Evolutionary conservation across 257 asterid species (phyloP).

Genomic region (Perilla frutescens): DNA sequence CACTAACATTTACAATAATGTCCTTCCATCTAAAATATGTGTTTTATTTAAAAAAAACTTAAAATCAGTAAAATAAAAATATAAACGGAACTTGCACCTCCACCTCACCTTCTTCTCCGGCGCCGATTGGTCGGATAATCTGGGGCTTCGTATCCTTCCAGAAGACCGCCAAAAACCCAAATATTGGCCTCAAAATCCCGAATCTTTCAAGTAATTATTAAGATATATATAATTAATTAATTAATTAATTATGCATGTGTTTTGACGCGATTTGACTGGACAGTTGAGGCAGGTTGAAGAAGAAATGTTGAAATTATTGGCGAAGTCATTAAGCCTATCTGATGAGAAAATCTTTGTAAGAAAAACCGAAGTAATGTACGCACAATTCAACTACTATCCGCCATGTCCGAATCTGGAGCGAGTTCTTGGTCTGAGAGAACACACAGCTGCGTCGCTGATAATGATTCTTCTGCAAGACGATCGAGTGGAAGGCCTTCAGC

Average conservation of each 20-base stretch:
- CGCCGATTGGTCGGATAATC: constrained; percentile 74
- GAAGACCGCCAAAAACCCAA: constrained; percentile 41
- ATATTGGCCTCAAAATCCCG: constrained; percentile 62
- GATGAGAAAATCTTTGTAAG: constrained; percentile 46
- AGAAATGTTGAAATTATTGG: constrained; percentile 46
- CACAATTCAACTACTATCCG: constrained; percentile 67
- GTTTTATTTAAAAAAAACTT: no score
- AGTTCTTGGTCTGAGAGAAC: constrained; percentile 69
- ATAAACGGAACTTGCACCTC: no score
- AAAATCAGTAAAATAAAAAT: no score
- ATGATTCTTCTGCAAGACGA: constrained; percentile 66
- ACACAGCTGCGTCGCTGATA: constrained; percentile 59
- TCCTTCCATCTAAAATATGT: no score
- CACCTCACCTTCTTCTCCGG: no score
- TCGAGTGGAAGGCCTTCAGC: constrained; percentile 72
- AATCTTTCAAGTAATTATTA: constrained; percentile 46
- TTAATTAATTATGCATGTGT: neutral
- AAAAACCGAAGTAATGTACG: constrained; percentile 42
- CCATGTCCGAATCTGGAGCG: constrained; percentile 64
- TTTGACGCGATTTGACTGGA: neutral
- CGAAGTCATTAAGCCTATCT: constrained; percentile 49
- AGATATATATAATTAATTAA: no score
- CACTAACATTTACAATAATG: no score
- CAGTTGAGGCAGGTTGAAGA: constrained; percentile 28
- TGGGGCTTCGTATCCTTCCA: constrained; percentile 56